These are phyloP conservation scores for Annulohypoxylon moriforme DNA, from an alignment of 495 filamentous ascomycete species.

Conservation along the genomic window DNA sequence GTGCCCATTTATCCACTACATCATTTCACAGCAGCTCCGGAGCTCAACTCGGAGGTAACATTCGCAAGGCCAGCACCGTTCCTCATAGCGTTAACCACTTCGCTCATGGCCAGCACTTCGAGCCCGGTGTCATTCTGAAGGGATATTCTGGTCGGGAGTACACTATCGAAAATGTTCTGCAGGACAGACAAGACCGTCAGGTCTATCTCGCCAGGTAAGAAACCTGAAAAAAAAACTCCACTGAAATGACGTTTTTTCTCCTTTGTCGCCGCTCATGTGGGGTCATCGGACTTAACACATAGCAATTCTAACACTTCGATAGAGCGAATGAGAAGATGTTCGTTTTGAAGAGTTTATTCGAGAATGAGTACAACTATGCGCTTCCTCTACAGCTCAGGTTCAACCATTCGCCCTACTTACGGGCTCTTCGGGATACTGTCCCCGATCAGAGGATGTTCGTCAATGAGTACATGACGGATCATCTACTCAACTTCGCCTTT, in stretches of 20 bases:
- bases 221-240: constrained; percentile 19
- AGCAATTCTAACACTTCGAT: constrained; percentile 18
- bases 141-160: constrained; percentile 53
- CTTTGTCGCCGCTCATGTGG: constrained; percentile 7
- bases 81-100: constrained; percentile 25
- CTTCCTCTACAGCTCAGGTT: constrained; percentile 55
- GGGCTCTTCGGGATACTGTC: constrained; percentile 55
- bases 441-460: constrained; percentile 62
- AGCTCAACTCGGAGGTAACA: constrained; percentile 35
- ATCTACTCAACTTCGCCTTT: constrained; percentile 58
- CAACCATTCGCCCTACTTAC: constrained; percentile 52
- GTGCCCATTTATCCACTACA: constrained; percentile 39
- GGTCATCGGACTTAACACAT: constrained; percentile 25
- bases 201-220: constrained; percentile 50
- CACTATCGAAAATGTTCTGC: constrained; percentile 52
- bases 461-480: constrained; percentile 58
- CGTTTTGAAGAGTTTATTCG: constrained; percentile 56
- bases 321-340: constrained; percentile 55
- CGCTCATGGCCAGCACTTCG: constrained; percentile 28
- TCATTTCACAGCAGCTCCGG: constrained; percentile 32
- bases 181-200: constrained; percentile 51
- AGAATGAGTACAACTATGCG: constrained; percentile 55
- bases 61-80: constrained; percentile 44
- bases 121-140: constrained; percentile 47
- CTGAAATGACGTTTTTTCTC: constrained; percentile 10